Percentiles rank a stretch among this genome's conserved stretches.
Evolutionary conservation across 2,329 filamentous ascomycete species (phyloP).

Genomic region (Colletotrichum chlorophyti): DNA sequence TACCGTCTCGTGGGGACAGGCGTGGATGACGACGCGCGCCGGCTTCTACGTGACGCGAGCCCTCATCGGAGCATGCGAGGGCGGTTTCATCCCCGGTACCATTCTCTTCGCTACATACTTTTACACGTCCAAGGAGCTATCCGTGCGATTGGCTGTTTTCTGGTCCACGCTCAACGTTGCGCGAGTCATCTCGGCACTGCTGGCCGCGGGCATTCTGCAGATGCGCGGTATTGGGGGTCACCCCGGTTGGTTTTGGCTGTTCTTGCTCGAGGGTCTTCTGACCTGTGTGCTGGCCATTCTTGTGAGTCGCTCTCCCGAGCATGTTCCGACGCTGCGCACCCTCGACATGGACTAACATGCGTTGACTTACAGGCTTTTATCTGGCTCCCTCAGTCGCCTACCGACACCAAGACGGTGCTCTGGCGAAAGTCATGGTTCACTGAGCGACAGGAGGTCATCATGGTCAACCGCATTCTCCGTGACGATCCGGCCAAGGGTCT

Average conservation of each 20-base stretch:
- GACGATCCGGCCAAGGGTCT: conserved; percentile 63
- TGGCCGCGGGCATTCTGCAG: conserved; percentile 54
- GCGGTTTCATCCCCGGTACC: conserved; percentile 52
- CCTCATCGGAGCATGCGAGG: conserved; percentile 50
- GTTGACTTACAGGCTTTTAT: conserved; percentile 46
- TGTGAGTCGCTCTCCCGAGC: too few species aligned
- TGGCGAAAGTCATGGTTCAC: conserved; percentile 62
- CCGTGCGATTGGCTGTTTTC: conserved; percentile 69
- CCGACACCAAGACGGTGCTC: conserved; percentile 52
- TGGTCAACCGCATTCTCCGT: conserved; percentile 60
- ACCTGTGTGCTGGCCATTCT: conserved; percentile 60
- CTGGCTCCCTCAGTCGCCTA: conserved; percentile 39
- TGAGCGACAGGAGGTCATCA: conserved; percentile 62
- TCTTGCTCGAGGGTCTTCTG: conserved; percentile 47
- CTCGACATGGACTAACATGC: too few species aligned
- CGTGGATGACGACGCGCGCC: conserved; percentile 43
- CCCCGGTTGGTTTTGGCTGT: conserved; percentile 63
- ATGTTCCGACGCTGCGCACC: too few species aligned
- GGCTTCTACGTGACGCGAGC: conserved; percentile 47
- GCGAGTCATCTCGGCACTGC: conserved; percentile 53
- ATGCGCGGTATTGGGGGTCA: conserved; percentile 55
- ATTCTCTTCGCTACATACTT: conserved; percentile 59
- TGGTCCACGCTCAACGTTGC: conserved; percentile 62
- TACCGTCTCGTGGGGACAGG: conserved; percentile 27
- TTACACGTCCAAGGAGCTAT: conserved; percentile 35